Evolutionary conservation across 2,329 filamentous ascomycete genomes (phyloP).

Genomic region (Pseudofabraea citricarpa): DNA sequence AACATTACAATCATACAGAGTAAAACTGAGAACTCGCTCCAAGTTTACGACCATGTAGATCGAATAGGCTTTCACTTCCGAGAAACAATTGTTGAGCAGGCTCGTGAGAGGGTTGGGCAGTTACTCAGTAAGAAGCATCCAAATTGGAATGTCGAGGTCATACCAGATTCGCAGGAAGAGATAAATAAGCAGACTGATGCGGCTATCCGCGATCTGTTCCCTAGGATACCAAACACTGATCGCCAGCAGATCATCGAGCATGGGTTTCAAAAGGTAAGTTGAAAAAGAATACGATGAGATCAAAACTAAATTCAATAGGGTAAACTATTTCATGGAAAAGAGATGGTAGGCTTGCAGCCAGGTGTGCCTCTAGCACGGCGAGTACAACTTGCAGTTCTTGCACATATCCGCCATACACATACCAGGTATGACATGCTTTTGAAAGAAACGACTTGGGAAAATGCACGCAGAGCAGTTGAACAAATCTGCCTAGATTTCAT

Average conservation of each 20-base stretch:
- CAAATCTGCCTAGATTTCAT: constrained; percentile 57
- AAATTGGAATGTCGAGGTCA: constrained; percentile 46
- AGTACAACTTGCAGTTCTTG: constrained; percentile 60
- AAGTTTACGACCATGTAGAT: constrained; percentile 43
- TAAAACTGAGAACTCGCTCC: constrained; percentile 21
- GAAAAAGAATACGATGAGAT: constrained; percentile 2
- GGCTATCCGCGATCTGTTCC: constrained; percentile 59
- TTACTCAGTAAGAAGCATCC: constrained; percentile 21
- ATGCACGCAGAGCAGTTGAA: constrained; percentile 58
- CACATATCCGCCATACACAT: constrained; percentile 63
- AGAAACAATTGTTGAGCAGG: constrained; percentile 53
- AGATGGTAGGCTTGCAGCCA: constrained; percentile 51
- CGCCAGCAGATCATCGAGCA: constrained; percentile 57
- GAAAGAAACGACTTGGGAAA: constrained; percentile 51
- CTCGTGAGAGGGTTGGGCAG: constrained; percentile 30
- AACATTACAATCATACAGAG: background rate
- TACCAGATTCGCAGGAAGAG: constrained; percentile 53
- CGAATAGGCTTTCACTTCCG: constrained; percentile 58
- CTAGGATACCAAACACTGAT: constrained; percentile 60
- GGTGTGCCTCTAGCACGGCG: constrained; percentile 54
- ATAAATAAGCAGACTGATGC: constrained; percentile 60
- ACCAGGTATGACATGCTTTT: constrained; percentile 61
- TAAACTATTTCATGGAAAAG: constrained; percentile 44
- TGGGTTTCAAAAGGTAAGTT: constrained; percentile 56
- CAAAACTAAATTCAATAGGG: constrained; percentile 34